phyloP scores from a whole-genome alignment of 345 rosid species.

The Passiflora organensis region DNA sequence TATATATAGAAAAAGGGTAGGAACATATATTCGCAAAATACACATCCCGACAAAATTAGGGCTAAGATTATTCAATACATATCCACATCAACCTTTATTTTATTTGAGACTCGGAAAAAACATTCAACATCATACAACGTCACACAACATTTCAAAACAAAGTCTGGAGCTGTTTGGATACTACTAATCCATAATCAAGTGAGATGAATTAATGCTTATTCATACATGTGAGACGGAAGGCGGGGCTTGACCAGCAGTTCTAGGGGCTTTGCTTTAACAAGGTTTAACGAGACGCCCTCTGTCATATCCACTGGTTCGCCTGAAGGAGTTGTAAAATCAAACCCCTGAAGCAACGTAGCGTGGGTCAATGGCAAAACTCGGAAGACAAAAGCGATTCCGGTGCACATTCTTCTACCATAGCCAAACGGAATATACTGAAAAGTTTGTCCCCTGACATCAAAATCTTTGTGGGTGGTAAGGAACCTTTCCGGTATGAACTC shows the following conservation, averaged over 20 bases:
- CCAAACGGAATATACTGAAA: slow-evolving; percentile 14
- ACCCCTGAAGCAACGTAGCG: slow-evolving; percentile 8
- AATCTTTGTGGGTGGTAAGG: slow-evolving; percentile 4
- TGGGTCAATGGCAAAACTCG: slow-evolving; percentile 4
- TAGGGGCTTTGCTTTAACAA: slow-evolving; percentile 4
- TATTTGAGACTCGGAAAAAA: too few species aligned
- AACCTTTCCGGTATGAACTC: slow-evolving; percentile 15
- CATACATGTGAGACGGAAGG: too few species aligned
- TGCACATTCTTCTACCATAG: slow-evolving; percentile 17
- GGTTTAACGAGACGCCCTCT: slow-evolving; percentile 11
- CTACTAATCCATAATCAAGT: too few species aligned
- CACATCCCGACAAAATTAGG: too few species aligned
- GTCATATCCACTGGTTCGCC: slow-evolving; percentile 9
- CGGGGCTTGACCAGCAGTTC: slow-evolving; percentile 5
- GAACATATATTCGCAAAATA: too few species aligned
- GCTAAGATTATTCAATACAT: too few species aligned
- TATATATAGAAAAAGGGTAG: too few species aligned
- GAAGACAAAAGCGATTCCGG: slow-evolving; percentile 5
- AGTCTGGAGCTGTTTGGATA: too few species aligned
- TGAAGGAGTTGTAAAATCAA: not conserved
- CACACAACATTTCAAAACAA: too few species aligned
- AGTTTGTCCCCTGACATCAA: slow-evolving; percentile 6
- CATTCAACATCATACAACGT: too few species aligned
- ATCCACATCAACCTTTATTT: too few species aligned
- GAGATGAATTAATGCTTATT: too few species aligned